Evolutionary conservation across 2,329 filamentous ascomycete genomes (phyloP).

Genomic region (Gyromitra esculenta): DNA sequence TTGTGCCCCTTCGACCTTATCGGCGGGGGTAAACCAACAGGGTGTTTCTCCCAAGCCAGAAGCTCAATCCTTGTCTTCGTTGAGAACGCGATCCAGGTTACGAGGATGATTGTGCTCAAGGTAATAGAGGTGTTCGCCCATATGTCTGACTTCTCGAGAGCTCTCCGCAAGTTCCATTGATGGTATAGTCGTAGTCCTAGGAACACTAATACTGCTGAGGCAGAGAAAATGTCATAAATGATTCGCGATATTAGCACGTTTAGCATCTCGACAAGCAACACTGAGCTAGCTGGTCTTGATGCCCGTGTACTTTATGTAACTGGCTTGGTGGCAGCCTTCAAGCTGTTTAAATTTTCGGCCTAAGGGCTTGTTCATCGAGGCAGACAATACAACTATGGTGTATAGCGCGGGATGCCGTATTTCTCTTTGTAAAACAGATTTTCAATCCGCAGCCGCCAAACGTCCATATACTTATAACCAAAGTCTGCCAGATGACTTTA

Average conservation of each 20-base stretch:
- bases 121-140: constrained; percentile 30
- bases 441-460: neutral
- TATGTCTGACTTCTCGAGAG: constrained; percentile 28
- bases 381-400: neutral
- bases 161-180: constrained; percentile 28
- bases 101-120: constrained; percentile 24
- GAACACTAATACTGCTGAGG: constrained; percentile 8
- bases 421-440: neutral
- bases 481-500: neutral
- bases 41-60: constrained; percentile 23
- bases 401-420: neutral
- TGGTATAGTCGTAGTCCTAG: constrained; percentile 25
- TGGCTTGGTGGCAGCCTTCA: neutral
- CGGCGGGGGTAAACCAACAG: constrained; percentile 20
- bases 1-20: constrained; percentile 28
- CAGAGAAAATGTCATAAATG: constrained; percentile 19
- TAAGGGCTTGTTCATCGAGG: neutral
- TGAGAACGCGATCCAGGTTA: constrained; percentile 27
- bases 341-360: constrained; percentile 1
- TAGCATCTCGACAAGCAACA: constrained; percentile 7
- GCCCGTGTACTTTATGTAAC: neutral
- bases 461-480: neutral
- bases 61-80: constrained; percentile 38
- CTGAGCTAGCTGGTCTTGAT: neutral
- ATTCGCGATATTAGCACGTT: constrained; percentile 29